Base-by-base conservation (phyloP, 2,329 filamentous ascomycete species). In the Colletotrichum sp. region DNA sequence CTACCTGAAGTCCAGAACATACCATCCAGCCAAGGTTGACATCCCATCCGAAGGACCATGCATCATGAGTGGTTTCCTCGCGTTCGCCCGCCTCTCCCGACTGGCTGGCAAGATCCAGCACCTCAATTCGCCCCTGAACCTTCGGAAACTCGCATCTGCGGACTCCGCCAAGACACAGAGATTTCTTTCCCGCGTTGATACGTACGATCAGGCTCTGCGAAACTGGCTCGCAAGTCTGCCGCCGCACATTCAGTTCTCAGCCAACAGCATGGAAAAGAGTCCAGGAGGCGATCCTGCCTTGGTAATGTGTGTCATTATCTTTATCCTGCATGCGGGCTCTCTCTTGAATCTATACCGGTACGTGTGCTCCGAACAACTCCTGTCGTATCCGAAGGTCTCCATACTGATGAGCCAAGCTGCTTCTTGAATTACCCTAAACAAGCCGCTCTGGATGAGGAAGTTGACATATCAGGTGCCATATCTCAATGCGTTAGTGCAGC, bases 171-270 rank as follows among this genome's bases (percentile, higher is more conserved):
- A 59, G 15, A 16, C 16, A 29, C 25, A 59, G 5, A 59, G 27
- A 25, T 59, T 59, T 19, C 25, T 59, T 6, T 62, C 76, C 4
- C 70, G 77, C 2, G 79, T 80, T 4, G 36, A 69, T 15, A 12
- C 75, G 3, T 72, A 79, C 13, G 80, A 80, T 63, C 66, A 22
- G 39, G 69, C 76, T 5, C 72, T 81, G n/a, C 71, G 71, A 11
- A 61, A 70, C 9, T 81, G 80, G 80, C 73, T 79, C 1, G 75
- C 77, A 34, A 76, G 66, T 9, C 67, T 81, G 9, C 79, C 81
- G 11, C 78, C 82, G 49, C 73, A 78, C 6, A 79, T 82, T 16
- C 80, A 80, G 4, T 81, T 82, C 52, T 82, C 81, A 1, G 80
- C 78, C 25, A 79, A 79, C 49, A 71, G 55, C 4, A n/a, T 73